Percentiles rank a stretch among this genome's conserved stretches.
Evolutionary conservation across 495 filamentous ascomycete species (phyloP).

Genomic region (Talaromyces trachyspermus): DNA sequence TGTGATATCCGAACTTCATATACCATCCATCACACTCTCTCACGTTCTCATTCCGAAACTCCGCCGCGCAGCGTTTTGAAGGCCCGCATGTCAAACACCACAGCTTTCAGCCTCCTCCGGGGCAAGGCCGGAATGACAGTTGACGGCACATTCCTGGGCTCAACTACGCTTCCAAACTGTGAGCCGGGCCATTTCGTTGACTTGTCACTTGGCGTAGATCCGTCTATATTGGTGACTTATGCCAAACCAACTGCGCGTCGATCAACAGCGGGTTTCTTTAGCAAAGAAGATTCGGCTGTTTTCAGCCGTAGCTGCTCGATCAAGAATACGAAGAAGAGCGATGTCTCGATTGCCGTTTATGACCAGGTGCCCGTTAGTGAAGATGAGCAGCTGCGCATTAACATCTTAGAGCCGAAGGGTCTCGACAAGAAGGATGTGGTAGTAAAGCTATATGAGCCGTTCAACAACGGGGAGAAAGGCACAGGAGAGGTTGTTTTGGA

Average conservation of each 20-base stretch:
- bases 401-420: conserved; percentile 45
- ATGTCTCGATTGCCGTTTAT: conserved; percentile 48
- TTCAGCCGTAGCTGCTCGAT: conserved; percentile 52
- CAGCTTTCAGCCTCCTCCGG: conserved; percentile 50
- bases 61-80: conserved; percentile 59
- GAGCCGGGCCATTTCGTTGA: conserved; percentile 53
- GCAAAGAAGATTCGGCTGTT: conserved; percentile 50
- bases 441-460: conserved; percentile 14
- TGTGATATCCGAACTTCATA: conserved; percentile 32
- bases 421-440: conserved; percentile 37
- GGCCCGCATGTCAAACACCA: conserved; percentile 53
- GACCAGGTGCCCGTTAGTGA: conserved; percentile 64
- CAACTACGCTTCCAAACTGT: conserved; percentile 48
- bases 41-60: conserved; percentile 60
- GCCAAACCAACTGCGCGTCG: conserved; percentile 52
- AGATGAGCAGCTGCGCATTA: conserved; percentile 53
- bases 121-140: conserved; percentile 58
- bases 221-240: conserved; percentile 53
- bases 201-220: conserved; percentile 59
- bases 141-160: conserved; percentile 62
- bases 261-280: conserved; percentile 42
- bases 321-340: conserved; percentile 47
- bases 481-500: conserved; percentile 24
- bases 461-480: conserved; percentile 12
- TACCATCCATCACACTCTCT: conserved; percentile 27